Evolutionary conservation across 345 rosid genomes (phyloP), one percentile per base, ranked within the genome.

Genomic region (Sisymbrium altissimum): DNA sequence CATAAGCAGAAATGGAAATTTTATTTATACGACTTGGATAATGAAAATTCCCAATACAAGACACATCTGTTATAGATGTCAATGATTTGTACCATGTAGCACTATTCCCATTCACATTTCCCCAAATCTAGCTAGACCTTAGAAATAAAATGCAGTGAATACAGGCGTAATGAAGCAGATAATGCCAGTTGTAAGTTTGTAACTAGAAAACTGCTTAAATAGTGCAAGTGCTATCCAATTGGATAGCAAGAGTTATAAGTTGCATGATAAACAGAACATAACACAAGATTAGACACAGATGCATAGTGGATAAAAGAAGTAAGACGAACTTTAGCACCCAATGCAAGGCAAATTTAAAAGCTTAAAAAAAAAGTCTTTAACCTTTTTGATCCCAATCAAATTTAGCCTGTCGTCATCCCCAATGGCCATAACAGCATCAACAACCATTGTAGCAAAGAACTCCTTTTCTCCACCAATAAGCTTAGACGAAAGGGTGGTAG

Each of bases 401-500:
- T 77, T 96, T 18, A 96, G 83, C 69, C 98, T 86, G 74, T 92
- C 99, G 6, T 88, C 98, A 77, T 66, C 30, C 11, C 87, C 97
- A 70, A 92, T 96, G 0, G 97, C 95, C 82, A 87, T 74, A 7
- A 96, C 99, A 84, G 99, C 87, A 86, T 92, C 92, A 35, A 92
- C 99, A 32, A 93, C 97, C 92, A 96, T 90, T 8, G 86, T 78
- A 25, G 99, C 93, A 73, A 92, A 96, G 67, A 96, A 96, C 63
- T 93, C 98, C 68, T 90, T 90, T 80, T 92, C 99, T 14, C 99
- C 99, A 64, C 97, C 96, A 74, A 96, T 93, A 54, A 96, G 97
- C 78, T 96, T 96, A 29, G 99, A 96, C 56, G 96, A 89, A 36
- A 96, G 97, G 0, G 98, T 95, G 29, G 99, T 95, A 13, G 91